Percentiles rank a stretch among this genome's conserved stretches.
Conservation (phyloP, 345 rosid species). For the Gossypium herbaceum region DNA sequence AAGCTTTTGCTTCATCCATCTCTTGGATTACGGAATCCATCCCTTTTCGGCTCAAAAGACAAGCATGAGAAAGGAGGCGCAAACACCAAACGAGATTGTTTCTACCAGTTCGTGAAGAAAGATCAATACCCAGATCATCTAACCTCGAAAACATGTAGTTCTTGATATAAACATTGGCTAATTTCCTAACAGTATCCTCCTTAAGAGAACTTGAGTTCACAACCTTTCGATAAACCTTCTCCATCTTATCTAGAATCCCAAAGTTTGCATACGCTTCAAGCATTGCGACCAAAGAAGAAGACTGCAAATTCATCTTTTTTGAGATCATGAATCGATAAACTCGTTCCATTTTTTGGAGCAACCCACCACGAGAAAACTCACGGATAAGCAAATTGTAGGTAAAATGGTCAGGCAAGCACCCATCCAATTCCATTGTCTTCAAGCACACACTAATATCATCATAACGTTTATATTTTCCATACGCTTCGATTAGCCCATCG, state of each 20-base stretch:
- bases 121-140: conserved; percentile 45
- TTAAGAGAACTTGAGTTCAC: conserved; percentile 27
- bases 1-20: conserved; percentile 50
- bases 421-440: conserved; percentile 52
- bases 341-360: conserved; percentile 61
- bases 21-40: conserved; percentile 41
- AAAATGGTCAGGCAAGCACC: conserved; percentile 46
- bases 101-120: conserved; percentile 38
- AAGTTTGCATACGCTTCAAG: conserved; percentile 60
- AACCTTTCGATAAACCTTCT: conserved; percentile 36
- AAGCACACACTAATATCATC: conserved; percentile 57
- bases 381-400: conserved; percentile 64
- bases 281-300: conserved; percentile 51
- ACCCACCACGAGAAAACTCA: conserved; percentile 53
- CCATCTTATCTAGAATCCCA: conserved; percentile 58
- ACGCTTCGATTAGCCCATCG: conserved; percentile 52
- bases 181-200: conserved; percentile 52
- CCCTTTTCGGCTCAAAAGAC: conserved; percentile 59
- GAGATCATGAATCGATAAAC: conserved; percentile 34
- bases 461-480: conserved; percentile 51
- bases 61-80: conserved; percentile 54
- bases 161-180: conserved; percentile 54
- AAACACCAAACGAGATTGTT: conserved; percentile 56
- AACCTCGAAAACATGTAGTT: conserved; percentile 68
- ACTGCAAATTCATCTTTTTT: conserved; percentile 46